These are phyloP conservation scores for Cicer chorassanicum DNA, from an alignment of 306 rosid genomes.

Conservation along the genomic window DNA sequence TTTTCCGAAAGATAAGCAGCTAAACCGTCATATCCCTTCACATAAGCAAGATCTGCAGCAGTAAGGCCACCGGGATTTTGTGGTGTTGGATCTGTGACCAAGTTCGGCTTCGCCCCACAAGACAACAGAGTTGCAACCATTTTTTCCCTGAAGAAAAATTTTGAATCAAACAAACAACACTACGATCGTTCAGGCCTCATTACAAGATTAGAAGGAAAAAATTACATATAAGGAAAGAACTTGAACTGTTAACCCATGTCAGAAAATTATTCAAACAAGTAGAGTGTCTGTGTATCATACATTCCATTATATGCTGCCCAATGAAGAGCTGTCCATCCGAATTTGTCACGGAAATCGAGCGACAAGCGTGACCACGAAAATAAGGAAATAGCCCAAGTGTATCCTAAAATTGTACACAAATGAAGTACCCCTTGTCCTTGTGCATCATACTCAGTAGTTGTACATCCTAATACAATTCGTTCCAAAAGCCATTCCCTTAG, in stretches of 20 bases:
- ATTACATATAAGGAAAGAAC: background rate
- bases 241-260: no score
- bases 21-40: conserved; percentile 77
- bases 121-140: conserved; percentile 80
- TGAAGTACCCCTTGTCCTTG: conserved; percentile 92
- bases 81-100: conserved; percentile 90
- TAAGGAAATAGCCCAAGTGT: conserved; percentile 73
- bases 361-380: conserved; percentile 78
- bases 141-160: conserved; percentile 65
- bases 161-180: conserved; percentile 22
- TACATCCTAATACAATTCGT: conserved; percentile 60
- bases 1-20: conserved; percentile 96
- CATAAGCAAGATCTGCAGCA: conserved; percentile 86
- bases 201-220: conserved; percentile 31
- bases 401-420: conserved; percentile 75
- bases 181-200: conserved; percentile 11
- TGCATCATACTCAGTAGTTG: conserved; percentile 66
- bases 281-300: conserved; percentile 43
- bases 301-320: conserved; percentile 95
- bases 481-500: conserved; percentile 88
- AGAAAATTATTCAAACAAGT: conserved; percentile 29
- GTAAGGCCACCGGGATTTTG: conserved; percentile 74
- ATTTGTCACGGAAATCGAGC: conserved; percentile 81
- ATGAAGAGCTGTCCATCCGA: conserved; percentile 99
- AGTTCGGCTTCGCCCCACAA: conserved; percentile 84